These are phyloP conservation scores for Ganoderma lingzhi DNA, from an alignment of 1,284 basidiomycete genomes.

Conservation along the genomic window DNA sequence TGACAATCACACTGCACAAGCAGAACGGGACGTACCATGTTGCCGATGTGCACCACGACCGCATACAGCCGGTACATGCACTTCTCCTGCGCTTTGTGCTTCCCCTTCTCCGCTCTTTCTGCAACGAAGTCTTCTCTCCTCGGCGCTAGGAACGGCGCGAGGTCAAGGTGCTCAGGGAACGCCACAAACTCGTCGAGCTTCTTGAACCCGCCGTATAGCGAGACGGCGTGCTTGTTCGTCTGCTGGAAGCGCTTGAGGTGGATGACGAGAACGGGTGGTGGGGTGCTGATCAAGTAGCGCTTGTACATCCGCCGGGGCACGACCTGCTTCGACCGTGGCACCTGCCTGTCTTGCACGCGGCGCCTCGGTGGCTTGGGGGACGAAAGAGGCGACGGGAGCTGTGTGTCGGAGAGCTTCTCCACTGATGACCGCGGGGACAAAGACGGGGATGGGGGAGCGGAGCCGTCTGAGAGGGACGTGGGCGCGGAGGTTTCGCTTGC, in stretches of 20 bases:
- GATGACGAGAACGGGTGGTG: conserved; percentile 90
- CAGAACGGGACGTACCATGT: conserved; percentile 68
- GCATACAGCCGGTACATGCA: conserved; percentile 83
- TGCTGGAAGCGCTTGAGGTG: conserved; percentile 96
- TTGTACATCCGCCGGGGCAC: conserved; percentile 89
- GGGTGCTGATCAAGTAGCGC: conserved; percentile 88
- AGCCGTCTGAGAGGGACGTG: conserved; percentile 41
- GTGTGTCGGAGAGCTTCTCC: conserved; percentile 33
- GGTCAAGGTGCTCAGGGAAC: conserved; percentile 87
- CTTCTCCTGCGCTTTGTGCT: conserved; percentile 49
- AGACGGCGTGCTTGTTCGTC: conserved; percentile 58
- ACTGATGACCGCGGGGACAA: conserved; percentile 44
- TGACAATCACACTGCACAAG: conserved; percentile 13
- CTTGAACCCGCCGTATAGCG: conserved; percentile 73
- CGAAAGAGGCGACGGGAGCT: conserved; percentile 28
- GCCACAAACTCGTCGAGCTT: conserved; percentile 90
- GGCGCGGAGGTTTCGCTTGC: conserved; percentile 42
- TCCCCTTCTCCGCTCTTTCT: conserved; percentile 45
- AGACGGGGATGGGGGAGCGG: conserved; percentile 50
- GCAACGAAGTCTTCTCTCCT: conserved; percentile 73
- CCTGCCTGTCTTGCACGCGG: conserved; percentile 31
- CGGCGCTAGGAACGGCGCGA: conserved; percentile 89
- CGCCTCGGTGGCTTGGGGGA: conserved; percentile 19
- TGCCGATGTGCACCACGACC: conserved; percentile 91
- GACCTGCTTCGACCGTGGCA: conserved; percentile 63